These are phyloP conservation scores for Lotmaria passim DNA, from an alignment of 208 protist species.

Conservation along the genomic window DNA sequence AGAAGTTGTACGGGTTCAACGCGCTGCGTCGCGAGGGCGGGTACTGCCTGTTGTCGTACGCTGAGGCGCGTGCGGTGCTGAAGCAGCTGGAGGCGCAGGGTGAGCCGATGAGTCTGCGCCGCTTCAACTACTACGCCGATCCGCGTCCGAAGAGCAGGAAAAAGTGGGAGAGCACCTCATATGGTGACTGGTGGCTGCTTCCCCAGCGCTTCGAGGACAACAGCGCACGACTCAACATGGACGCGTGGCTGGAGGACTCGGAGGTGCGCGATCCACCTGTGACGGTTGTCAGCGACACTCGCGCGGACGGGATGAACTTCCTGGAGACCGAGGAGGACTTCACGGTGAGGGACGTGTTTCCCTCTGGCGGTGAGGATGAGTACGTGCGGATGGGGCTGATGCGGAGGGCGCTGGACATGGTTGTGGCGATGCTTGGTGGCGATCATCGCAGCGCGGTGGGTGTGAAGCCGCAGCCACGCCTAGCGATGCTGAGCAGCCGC, in stretches of 20 bases:
- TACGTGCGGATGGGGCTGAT: constrained; percentile 1
- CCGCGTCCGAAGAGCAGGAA: not conserved
- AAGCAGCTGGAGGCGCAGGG: not conserved
- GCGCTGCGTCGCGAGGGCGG: constrained; percentile 17
- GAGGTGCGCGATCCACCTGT: not conserved
- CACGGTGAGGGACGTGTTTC: constrained; percentile 2
- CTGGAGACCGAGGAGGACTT: not conserved
- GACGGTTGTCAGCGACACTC: not conserved
- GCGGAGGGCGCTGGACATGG: not conserved
- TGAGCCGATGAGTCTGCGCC: not conserved
- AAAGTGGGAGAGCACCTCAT: not conserved
- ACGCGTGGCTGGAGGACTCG: constrained; percentile 15
- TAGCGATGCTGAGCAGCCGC: constrained; percentile 10
- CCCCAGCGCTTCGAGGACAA: not conserved
- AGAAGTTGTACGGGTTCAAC: constrained; percentile 26
- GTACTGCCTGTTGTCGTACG: constrained; percentile 22
- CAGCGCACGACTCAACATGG: constrained; percentile 1
- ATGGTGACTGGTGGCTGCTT: not conserved
- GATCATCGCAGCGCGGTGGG: not conserved
- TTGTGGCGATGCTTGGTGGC: not conserved
- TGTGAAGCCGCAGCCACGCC: constrained; percentile 1
- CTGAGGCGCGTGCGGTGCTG: constrained; percentile 17
- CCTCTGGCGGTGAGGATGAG: not conserved
- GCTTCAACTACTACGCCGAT: constrained; percentile 7
- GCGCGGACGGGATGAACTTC: not conserved